Base-by-base conservation (phyloP, 1,284 basidiomycete species). In the Apiotrichum gamsii region DNA sequence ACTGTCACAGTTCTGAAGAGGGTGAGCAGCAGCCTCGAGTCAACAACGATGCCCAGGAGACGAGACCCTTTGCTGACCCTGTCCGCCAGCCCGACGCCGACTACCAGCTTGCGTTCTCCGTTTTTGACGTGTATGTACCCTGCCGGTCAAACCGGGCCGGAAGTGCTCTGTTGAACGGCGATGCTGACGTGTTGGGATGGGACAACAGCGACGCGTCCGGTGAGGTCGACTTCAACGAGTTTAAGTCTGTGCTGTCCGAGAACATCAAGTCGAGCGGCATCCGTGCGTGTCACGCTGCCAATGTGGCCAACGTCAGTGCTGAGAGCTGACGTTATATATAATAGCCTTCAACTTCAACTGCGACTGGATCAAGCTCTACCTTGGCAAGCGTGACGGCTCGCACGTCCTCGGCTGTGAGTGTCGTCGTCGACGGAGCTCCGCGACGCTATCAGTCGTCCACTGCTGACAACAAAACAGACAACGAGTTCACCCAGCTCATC, bases 91-190 rank as follows among this genome's bases (percentile, higher is more conserved):
- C 90, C 35, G 90, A 94, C 72, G 90, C 90, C 29, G 90, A 93
- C 69, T 91, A 93, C 71, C 88, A 87, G 80, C 90, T 95, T 69
- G 91, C 91, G 21, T 96, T 96, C 77, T 84, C 87, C 66, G 93
- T 89, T 67, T 96, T 96, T 68, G 91, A 96, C 72, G 84, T 85
- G 89, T 90, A 74, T 65, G 87, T 78, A 9, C n/a, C n/a, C n/a
- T n/a, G n/a, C n/a, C n/a, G n/a, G n/a, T n/a, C n/a, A n/a, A n/a
- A n/a, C n/a, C n/a, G n/a, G n/a, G n/a, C n/a, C n/a, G n/a, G n/a
- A n/a, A n/a, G n/a, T n/a, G n/a, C n/a, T n/a, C n/a, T n/a, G n/a
- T n/a, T n/a, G n/a, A n/a, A 31, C 36, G 20, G 36, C 35, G 16
- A 15, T 10, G 4, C 2, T 13, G 9, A 3, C 14, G 15, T 13